phyloP scores from a whole-genome alignment of 2,329 filamentous ascomycete genomes.

The Botryotinia convoluta region DNA sequence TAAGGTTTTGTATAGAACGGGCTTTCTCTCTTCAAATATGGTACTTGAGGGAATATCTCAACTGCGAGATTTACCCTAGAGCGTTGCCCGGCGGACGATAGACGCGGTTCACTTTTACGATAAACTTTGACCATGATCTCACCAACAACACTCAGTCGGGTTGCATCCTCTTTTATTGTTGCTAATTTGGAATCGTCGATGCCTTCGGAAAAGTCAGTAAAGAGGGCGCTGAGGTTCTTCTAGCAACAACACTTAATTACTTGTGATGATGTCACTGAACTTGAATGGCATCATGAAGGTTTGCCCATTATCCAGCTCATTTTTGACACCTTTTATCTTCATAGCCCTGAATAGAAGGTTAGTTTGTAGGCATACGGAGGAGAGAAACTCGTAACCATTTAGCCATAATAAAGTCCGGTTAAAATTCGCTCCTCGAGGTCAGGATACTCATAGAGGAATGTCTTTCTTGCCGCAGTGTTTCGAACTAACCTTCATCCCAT shows the following conservation, averaged over 20 bases:
- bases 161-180: not conserved
- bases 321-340: not conserved
- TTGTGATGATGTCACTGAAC: not conserved
- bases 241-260: not conserved
- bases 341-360: not conserved
- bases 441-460: not conserved
- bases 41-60: no score
- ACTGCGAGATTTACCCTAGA: no score
- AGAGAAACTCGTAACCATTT: no score
- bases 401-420: no score
- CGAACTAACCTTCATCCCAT: not conserved
- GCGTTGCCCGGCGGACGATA: no score
- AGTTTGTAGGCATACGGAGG: not conserved
- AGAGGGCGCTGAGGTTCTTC: not conserved
- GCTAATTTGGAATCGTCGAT: not conserved
- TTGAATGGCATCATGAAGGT: not conserved
- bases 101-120: no score
- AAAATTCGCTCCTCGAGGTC: not conserved
- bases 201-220: not conserved
- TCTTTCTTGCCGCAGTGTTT: accelerated
- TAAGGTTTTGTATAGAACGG: no score
- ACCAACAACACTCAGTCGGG: not conserved
- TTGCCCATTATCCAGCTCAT: not conserved
- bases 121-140: constrained; percentile 2
- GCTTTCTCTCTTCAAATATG: not conserved